Evolutionary conservation across 331 rosid genomes (phyloP), one percentile per base, ranked within the genome.

Genomic region (Rosa hybrid): DNA sequence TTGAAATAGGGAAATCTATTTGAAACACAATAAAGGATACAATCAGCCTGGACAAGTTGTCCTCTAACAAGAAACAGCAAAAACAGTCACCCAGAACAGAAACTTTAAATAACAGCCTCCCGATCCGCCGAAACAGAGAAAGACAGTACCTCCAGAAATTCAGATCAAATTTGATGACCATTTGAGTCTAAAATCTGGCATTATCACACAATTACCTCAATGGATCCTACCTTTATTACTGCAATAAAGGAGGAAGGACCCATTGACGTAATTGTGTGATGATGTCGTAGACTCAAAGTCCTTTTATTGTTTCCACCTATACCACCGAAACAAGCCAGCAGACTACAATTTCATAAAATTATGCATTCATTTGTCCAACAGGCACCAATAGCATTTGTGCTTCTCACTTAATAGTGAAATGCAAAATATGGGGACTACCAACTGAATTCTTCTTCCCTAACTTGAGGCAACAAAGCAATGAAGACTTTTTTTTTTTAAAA

Each of bases 151-250:
- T 68, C 73, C 73, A 21, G 11, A 42, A 42, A 42, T 13, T 34
- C 39, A 34, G 39, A 34, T 34, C 4, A 34, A 34, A 34, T 34
- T 34, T 34, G 17, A 38, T 23, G 8, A 8, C 10, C 21, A 69
- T 41, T 57, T 3, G 18, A 45, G 54, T 45, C 56, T 8, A 6
- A 49, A 50, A 49, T 50, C 62, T 0, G 14, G 25, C 56, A 13
- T 71, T 21, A 71, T 48, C 60, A 20, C 76, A 27, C 27, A 72
- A 72, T 6, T 49, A 27, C 60, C 76, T 25, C 17, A 64, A 64
- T 5, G 4, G 20, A 2, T 21, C 59, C 38, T 7, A 54, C 11
- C 17, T 53, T 30, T 30, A 30, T 30, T 30, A 30, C 34, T 30
- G 34, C 3, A 30, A 30, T 30, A 30, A 30, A 30, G 34, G 34